Conservation (phyloP, 176 grass and related monocot species). For the Puccinellia tenuiflora region DNA sequence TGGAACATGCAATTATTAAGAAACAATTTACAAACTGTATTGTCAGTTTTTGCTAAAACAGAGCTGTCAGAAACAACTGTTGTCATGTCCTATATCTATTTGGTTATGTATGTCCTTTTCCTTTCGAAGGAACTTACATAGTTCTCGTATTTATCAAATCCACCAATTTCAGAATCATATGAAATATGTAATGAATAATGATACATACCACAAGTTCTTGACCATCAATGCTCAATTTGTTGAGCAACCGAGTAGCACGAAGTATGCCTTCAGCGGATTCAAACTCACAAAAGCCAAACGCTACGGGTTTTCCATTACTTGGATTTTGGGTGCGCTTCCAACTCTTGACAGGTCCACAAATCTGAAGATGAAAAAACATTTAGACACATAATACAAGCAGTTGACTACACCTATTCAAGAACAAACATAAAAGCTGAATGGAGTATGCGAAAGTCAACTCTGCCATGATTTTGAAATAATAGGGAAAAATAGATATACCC, state of each 20-base stretch:
- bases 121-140: background rate
- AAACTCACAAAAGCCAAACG: constrained; percentile 98
- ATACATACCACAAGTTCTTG: constrained; percentile 89
- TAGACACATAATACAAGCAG: background rate
- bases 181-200: constrained; percentile 10
- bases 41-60: background rate
- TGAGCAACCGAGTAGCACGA: constrained; percentile 77
- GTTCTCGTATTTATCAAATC: background rate
- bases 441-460: background rate
- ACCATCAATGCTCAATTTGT: constrained; percentile 87
- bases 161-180: background rate
- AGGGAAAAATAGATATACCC: constrained; percentile 31
- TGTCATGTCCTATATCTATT: background rate
- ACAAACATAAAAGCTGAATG: constrained; percentile 6
- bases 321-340: constrained; percentile 97
- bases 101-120: background rate
- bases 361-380: constrained; percentile 40
- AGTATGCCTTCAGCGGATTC: constrained; percentile 95
- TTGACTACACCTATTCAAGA: background rate
- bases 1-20: background rate
- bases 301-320: constrained; percentile 79
- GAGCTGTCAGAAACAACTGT: background rate
- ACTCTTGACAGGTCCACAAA: constrained; percentile 93
- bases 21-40: background rate
- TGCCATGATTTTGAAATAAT: background rate